These are phyloP conservation scores for Hypoxylon sp. DNA, from an alignment of 2,329 filamentous ascomycete species.

Conservation along the genomic window DNA sequence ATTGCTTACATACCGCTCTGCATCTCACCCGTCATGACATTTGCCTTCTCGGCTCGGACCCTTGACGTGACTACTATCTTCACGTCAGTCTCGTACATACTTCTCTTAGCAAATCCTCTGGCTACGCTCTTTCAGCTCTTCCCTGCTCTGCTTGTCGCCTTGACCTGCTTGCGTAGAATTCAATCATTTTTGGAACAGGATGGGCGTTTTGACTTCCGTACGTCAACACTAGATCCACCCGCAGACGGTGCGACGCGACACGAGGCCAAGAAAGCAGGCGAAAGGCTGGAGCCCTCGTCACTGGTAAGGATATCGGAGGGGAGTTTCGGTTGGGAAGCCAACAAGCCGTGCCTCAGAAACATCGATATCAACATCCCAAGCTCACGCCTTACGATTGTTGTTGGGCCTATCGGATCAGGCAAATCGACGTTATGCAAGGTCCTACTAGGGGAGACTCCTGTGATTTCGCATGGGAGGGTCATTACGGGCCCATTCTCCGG, in stretches of 20 bases:
- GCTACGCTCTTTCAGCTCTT: constrained; percentile 58
- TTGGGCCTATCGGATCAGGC: constrained; percentile 62
- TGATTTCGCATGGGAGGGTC: constrained; percentile 45
- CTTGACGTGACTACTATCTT: constrained; percentile 58
- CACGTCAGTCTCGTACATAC: constrained; percentile 60
- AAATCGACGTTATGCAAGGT: constrained; percentile 63
- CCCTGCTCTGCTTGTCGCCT: constrained; percentile 57
- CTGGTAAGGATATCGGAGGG: constrained; percentile 46
- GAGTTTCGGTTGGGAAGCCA: constrained; percentile 55
- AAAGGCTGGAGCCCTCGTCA: constrained; percentile 1
- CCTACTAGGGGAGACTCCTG: constrained; percentile 57
- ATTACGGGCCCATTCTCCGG: constrained; percentile 36
- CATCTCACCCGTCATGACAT: constrained; percentile 55
- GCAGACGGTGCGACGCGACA: not conserved
- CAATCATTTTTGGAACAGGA: constrained; percentile 56
- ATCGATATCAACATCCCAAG: constrained; percentile 54
- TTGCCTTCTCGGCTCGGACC: constrained; percentile 55
- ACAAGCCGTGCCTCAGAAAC: constrained; percentile 50
- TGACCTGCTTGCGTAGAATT: constrained; percentile 59
- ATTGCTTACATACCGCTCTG: constrained; percentile 55
- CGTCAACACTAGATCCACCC: not conserved
- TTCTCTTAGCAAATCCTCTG: constrained; percentile 58
- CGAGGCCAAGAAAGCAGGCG: not conserved
- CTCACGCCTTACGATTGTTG: constrained; percentile 57
- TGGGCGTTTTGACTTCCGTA: constrained; percentile 47